Base-by-base conservation (phyloP, 2,329 filamentous ascomycete genomes). In the Aspergillus hiratsukae region DNA sequence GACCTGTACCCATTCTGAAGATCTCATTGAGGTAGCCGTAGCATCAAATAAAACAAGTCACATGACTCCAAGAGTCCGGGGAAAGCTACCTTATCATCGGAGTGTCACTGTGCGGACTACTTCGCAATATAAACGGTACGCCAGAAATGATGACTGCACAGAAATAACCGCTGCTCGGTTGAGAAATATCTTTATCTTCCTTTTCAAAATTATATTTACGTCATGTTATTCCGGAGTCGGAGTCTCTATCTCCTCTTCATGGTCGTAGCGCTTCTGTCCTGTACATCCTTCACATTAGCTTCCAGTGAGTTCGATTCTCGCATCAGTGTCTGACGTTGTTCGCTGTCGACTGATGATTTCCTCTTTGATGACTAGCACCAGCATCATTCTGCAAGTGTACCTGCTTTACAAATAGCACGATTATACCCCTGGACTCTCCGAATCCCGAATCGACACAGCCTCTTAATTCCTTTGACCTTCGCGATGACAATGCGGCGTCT, bases 351-450 rank as follows among this genome's bases (percentile, higher is more conserved):
- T 49, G 49, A 55, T 35, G 10, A 53, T 11, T 10, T 45, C 27
- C 49, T 43, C 52, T 35, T 56, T 43, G 49, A 46, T 23, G 19
- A 25, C 11, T 51, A 76, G 74, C 69, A 9, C 74, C 74, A 11
- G 83, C 84, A 17, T 86, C 84, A 57, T 88, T 87, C 73, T 88
- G 86, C 81, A 88, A 88, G 82, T 88, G 86, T 70, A 87, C 84
- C 55, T 88, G 86, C 72, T 84, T 84, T 73, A 79, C 80, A 51
- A 87, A 88, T 69, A 85, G 81, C 73, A 87, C 84, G 54, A 87
- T 88, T 52, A 87, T 88, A 61, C 81, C 84, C 19, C 81, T 88
- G 56, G 80, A 84, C 59, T 77, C 78, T 8, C 56, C 57, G 35
- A 68, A 68, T 31, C 61, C 65, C 19, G 60, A 66, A 46, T 60